Conservation (phyloP, 1,139 yeast genomes). For the Protomyces inundatus region DNA sequence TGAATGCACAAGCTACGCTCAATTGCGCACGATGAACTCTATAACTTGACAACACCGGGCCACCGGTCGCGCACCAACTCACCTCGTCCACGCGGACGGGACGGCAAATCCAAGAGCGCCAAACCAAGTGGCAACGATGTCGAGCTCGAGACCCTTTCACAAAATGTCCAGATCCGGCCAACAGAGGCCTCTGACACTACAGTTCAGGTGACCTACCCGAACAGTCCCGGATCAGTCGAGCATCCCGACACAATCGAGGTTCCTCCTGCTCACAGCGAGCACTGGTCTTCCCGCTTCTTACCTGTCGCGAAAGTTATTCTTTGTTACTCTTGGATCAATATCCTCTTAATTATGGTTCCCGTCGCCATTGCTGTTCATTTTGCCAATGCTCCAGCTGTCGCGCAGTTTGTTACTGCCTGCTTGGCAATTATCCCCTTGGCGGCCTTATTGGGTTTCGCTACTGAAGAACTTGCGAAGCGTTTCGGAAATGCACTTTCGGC, state of each 20-base stretch:
- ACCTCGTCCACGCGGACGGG: not conserved
- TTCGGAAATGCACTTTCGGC: slow-evolving; percentile 91
- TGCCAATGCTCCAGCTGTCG: slow-evolving; percentile 53
- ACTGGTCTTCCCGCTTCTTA: not conserved
- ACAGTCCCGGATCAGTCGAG: too few relatives aligned
- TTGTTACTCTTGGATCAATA: slow-evolving; percentile 69
- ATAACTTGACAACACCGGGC: not conserved
- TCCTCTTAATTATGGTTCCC: slow-evolving; percentile 75
- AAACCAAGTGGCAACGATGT: not conserved
- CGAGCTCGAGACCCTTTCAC: not conserved
- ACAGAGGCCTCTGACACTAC: too few relatives aligned
- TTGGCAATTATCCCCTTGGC: slow-evolving; percentile 91
- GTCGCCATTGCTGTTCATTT: slow-evolving; percentile 72
- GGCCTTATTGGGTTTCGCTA: slow-evolving; percentile 60
- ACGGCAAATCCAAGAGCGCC: not conserved
- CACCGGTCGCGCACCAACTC: not conserved
- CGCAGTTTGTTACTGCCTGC: slow-evolving; percentile 70
- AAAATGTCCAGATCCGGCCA: not conserved
- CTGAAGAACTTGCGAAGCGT: slow-evolving; percentile 82
- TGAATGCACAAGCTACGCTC: not conserved
- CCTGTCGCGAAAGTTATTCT: slow-evolving; percentile 38
- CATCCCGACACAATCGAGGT: not conserved
- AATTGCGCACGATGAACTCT: not conserved
- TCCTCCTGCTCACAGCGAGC: not conserved
- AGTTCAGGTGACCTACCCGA: too few relatives aligned